phyloP scores from a whole-genome alignment of 495 filamentous ascomycete genomes.

The Astrothelium subdiscretum region DNA sequence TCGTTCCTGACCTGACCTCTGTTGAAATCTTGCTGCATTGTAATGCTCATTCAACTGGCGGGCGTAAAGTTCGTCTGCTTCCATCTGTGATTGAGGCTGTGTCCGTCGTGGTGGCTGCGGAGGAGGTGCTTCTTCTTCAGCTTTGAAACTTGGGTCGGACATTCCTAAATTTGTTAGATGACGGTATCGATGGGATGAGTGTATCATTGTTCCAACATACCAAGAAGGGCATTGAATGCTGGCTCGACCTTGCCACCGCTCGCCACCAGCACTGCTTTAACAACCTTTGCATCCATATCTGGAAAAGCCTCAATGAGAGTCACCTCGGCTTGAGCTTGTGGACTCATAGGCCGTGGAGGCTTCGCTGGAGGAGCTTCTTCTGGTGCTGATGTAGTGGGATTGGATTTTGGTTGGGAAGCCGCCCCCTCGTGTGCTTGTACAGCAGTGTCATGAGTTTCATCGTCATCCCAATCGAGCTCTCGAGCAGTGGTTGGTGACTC shows the following conservation, averaged over 20 bases:
- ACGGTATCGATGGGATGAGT: neutral
- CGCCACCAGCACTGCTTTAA: conserved; percentile 78
- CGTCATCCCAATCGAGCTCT: conserved; percentile 79
- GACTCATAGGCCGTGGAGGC: conserved; percentile 74
- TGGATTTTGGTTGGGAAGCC: conserved; percentile 31
- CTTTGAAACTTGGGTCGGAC: conserved; percentile 78
- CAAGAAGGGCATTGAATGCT: conserved; percentile 88
- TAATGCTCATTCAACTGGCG: conserved; percentile 89
- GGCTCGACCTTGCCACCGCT: conserved; percentile 83
- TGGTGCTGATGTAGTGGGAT: conserved; percentile 21
- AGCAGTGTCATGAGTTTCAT: conserved; percentile 42
- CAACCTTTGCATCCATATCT: conserved; percentile 62
- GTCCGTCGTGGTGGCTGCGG: conserved; percentile 29
- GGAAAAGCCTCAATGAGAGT: conserved; percentile 94
- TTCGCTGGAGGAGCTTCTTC: conserved; percentile 60
- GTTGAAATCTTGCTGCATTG: conserved; percentile 38
- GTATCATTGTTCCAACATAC: conserved; percentile 32
- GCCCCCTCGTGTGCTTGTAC: conserved; percentile 27
- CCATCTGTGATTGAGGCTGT: conserved; percentile 56
- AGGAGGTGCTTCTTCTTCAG: conserved; percentile 43
- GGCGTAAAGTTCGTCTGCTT: conserved; percentile 84
- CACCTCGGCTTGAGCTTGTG: conserved; percentile 70
- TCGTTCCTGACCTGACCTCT: conserved; percentile 25
- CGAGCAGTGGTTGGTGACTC: conserved; percentile 80
- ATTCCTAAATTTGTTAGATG: conserved; percentile 48